These are phyloP conservation scores for Biancaea sappan DNA, from an alignment of 306 rosid genomes.

Conservation along the genomic window DNA sequence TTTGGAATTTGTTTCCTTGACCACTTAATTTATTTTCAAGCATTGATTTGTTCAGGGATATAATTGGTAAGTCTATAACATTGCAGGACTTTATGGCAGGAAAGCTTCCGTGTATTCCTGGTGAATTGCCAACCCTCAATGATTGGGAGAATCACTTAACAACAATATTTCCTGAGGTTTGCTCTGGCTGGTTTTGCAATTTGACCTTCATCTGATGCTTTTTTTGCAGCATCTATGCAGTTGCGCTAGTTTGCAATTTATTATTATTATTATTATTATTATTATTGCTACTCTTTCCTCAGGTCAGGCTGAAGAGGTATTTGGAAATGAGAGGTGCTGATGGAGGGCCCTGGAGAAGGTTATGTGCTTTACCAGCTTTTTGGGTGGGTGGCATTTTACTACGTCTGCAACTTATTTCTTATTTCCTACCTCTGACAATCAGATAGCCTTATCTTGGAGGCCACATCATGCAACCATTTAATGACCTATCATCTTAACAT, in stretches of 20 bases:
- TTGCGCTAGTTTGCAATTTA: background rate
- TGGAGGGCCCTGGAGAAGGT: conserved; percentile 99
- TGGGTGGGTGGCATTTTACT: conserved; percentile 63
- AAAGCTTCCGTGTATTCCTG: conserved; percentile 79
- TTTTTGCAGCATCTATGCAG: conserved; percentile 32
- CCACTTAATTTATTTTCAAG: background rate
- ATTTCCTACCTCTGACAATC: conserved; percentile 20
- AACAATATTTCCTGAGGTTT: conserved; percentile 94
- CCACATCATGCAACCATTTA: conserved; percentile 12
- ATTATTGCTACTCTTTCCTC: conserved; percentile 32
- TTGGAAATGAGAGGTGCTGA: conserved; percentile 99
- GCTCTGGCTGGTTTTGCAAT: conserved; percentile 22
- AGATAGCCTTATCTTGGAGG: background rate
- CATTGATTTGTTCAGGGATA: conserved; percentile 18
- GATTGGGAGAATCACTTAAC: conserved; percentile 99
- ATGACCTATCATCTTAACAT: conserved; percentile 1
- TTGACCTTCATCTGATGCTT: conserved; percentile 26
- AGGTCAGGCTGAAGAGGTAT: conserved; percentile 98
- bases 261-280: conserved; percentile 8
- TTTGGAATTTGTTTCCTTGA: conserved; percentile 10
- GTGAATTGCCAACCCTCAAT: conserved; percentile 88
- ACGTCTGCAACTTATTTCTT: conserved; percentile 28
- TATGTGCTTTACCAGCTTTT: conserved; percentile 97
- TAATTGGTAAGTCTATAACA: conserved; percentile 30
- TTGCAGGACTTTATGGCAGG: conserved; percentile 92